Base-by-base conservation (phyloP, 108 stramenopile species). In the Cyclostephanos invisitatus region DNA sequence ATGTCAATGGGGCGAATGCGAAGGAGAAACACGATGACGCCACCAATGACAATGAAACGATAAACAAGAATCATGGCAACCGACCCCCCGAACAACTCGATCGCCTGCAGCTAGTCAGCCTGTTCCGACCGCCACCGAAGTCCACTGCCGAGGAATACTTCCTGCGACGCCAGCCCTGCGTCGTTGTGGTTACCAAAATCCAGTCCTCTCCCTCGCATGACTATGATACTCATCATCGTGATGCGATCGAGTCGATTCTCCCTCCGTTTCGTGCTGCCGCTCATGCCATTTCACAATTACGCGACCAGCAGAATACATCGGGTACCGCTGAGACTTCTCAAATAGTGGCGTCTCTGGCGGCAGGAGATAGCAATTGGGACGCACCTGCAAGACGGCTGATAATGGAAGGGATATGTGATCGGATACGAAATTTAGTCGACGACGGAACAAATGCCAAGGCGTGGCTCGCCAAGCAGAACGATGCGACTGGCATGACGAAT, bases 261-360 rank as follows among this genome's bases (percentile, higher is more conserved):
- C 80, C 80, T 21, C 70, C 80, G 11, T 81, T 74, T 51, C 68
- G 74, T 50, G 80, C 80, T 67, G 80, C 80, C 17, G 80, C 80
- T 14, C 71, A 69, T 40, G 80, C 80, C 11, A 68, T 81, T 17
- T 59, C 55, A 38, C 80, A 81, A 56, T 48, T 81, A 11, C 21
- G 54, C 12, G 74, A 81, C 32, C 55, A 74, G 21, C 38, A 73
- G 36, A 72, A 55, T 21, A 27, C 24, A 0, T 54, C 14, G 9
- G 67, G 62, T 22, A 42, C 21, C 8, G 62, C 63, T n/a, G 12
- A 57, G 62, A 67, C 67, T 47, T 73, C 72, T 28, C 67, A 80
- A 64, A 73, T 80, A 68, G 56, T 62, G 17, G 58, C n/a, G n/a
- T n/a, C n/a, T n/a, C n/a, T 63, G 58, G 73, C 79, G 27, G 79